phyloP scores from a whole-genome alignment of 768 basidiomycete species.

The Tubosaeta brunneosetosa region DNA sequence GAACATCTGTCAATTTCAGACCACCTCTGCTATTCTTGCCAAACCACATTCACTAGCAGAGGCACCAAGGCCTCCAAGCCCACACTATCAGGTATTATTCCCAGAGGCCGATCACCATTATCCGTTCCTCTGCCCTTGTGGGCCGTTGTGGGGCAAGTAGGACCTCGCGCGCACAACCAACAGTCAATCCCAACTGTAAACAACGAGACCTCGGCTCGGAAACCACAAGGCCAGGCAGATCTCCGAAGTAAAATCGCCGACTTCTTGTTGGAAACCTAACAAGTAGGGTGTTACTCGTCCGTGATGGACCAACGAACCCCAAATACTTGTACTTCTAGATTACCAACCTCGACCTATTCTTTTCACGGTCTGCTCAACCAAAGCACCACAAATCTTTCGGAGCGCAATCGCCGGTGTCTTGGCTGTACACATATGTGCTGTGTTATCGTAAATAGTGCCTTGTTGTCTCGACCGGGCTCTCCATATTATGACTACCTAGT shows the following conservation, averaged over 20 bases:
- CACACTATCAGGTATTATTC: not conserved
- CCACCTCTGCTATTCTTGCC: conserved; percentile 60
- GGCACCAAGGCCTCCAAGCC: conserved; percentile 40
- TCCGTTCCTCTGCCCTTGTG: conserved; percentile 29
- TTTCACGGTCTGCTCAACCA: too few species aligned
- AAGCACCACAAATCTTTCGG: too few species aligned
- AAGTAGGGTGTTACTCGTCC: not conserved
- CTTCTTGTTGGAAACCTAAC: conserved; percentile 33
- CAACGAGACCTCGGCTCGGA: conserved; percentile 31
- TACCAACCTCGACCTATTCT: too few species aligned
- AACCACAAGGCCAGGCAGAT: conserved; percentile 29
- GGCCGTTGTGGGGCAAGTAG: conserved; percentile 20
- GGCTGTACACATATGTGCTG: too few species aligned
- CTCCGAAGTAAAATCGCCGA: conserved; percentile 37
- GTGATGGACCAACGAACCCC: too few species aligned
- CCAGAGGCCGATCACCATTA: conserved; percentile 7
- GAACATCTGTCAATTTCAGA: conserved; percentile 32
- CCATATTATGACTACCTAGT: not conserved
- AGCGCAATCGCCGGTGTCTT: too few species aligned
- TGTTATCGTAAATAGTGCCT: not conserved
- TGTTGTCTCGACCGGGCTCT: not conserved
- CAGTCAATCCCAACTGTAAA: not conserved
- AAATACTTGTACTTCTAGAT: too few species aligned
- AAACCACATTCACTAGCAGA: conserved; percentile 55
- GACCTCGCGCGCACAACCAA: conserved; percentile 1